These are phyloP conservation scores for Globisporangium uncinulatum DNA, from an alignment of 352 stramenopile genomes.

Conservation along the genomic window DNA sequence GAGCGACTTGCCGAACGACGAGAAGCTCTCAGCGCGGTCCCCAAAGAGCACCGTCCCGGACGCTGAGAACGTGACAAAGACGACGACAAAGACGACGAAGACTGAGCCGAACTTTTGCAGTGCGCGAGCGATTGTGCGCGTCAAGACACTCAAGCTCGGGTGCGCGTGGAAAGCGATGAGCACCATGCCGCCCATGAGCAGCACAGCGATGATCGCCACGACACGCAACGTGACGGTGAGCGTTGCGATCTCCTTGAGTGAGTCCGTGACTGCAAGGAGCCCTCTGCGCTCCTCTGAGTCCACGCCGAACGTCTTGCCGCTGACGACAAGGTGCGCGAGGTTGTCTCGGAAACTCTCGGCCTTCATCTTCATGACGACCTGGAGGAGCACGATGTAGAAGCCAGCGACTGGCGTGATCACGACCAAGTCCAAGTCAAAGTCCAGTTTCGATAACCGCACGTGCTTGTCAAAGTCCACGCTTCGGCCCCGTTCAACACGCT, in stretches of 20 bases:
- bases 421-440: not conserved
- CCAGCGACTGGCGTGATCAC: slow-evolving; percentile 10
- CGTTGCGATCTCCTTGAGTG: slow-evolving; percentile 18
- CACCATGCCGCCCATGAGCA: slow-evolving; percentile 32
- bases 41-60: slow-evolving; percentile 53
- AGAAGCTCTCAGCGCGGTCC: slow-evolving; percentile 40
- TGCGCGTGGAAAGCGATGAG: slow-evolving; percentile 51
- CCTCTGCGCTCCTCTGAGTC: slow-evolving; percentile 23
- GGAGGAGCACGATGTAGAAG: slow-evolving; percentile 31
- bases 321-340: slow-evolving; percentile 29
- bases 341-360: slow-evolving; percentile 34
- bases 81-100: slow-evolving; percentile 52
- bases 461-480: too few relatives aligned
- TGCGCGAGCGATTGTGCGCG: slow-evolving; percentile 40
- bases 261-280: slow-evolving; percentile 19
- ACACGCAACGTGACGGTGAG: slow-evolving; percentile 27
- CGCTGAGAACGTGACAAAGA: slow-evolving; percentile 47
- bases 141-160: slow-evolving; percentile 48
- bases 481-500: not conserved
- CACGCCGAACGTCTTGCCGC: slow-evolving; percentile 25
- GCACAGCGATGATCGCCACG: slow-evolving; percentile 24
- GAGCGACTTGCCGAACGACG: slow-evolving; percentile 31
- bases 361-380: slow-evolving; percentile 34
- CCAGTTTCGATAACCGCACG: too few relatives aligned
- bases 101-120: slow-evolving; percentile 46